Percentiles rank a stretch among this genome's conserved stretches.
Conservation (phyloP, 495 filamentous ascomycete genomes). For the Viridothelium virens region DNA sequence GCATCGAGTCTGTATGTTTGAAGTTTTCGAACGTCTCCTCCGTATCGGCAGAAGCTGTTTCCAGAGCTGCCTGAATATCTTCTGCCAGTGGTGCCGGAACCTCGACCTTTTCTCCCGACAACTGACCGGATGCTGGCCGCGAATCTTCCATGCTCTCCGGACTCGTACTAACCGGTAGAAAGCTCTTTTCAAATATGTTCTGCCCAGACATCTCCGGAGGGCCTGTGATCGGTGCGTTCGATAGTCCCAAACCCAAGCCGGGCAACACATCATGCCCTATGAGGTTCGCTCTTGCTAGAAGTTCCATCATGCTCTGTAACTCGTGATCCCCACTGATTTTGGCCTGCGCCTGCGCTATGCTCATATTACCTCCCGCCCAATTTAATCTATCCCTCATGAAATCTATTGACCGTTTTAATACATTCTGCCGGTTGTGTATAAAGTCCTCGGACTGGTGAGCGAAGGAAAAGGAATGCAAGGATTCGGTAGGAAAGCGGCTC, state of each 20-base stretch:
- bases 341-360: constrained; percentile 71
- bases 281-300: constrained; percentile 70
- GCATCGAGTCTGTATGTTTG: constrained; percentile 5
- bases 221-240: constrained; percentile 61
- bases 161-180: constrained; percentile 44
- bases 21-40: constrained; percentile 7
- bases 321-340: constrained; percentile 75
- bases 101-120: neutral
- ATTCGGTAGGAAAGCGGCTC: constrained; percentile 86
- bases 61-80: constrained; percentile 7
- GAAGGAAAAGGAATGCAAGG: constrained; percentile 96
- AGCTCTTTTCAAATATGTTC: constrained; percentile 77
- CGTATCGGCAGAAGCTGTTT: neutral
- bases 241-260: constrained; percentile 38
- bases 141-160: constrained; percentile 42
- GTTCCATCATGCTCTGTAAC: constrained; percentile 81
- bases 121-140: constrained; percentile 22
- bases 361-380: constrained; percentile 59
- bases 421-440: constrained; percentile 83
- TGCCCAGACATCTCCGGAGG: constrained; percentile 58
- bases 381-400: constrained; percentile 94
- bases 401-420: constrained; percentile 88
- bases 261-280: constrained; percentile 48
- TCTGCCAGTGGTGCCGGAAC: neutral
- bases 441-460: constrained; percentile 90